A percentile compares a stretch with the other conserved stretches of the same genome.
These are phyloP conservation scores for Meira miltonrushii DNA, from an alignment of 1,284 basidiomycete genomes.

Conservation along the genomic window DNA sequence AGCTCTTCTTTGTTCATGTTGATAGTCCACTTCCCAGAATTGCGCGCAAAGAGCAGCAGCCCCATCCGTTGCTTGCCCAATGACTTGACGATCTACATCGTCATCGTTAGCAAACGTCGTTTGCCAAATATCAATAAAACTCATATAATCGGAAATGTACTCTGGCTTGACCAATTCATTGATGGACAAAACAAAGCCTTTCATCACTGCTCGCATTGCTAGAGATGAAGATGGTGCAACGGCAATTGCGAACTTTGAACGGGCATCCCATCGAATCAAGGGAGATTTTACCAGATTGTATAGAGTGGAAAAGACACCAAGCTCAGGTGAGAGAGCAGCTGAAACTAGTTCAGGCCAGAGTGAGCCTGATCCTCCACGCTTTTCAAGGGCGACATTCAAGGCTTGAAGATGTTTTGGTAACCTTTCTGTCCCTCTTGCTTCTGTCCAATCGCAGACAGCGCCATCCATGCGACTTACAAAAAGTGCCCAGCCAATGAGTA, in stretches of 20 bases:
- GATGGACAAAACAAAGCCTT: conserved; percentile 64
- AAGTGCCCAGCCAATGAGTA: conserved; percentile 72
- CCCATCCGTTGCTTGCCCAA: conserved; percentile 55
- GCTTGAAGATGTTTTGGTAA: conserved; percentile 12
- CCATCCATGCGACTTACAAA: conserved; percentile 58
- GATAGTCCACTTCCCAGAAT: conserved; percentile 70
- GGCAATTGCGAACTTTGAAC: conserved; percentile 57
- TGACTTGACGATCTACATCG: conserved; percentile 24
- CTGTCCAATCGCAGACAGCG: conserved; percentile 36
- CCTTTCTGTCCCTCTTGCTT: conserved; percentile 1
- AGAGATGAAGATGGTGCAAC: conserved; percentile 66
- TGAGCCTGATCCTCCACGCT: conserved; percentile 33
- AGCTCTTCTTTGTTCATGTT: conserved; percentile 59
- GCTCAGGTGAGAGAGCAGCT: conserved; percentile 48
- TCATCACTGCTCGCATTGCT: conserved; percentile 74
- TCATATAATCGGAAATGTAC: conserved; percentile 58
- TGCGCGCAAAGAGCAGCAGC: conserved; percentile 69
- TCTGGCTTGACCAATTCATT: conserved; percentile 71
- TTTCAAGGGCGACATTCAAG: conserved; percentile 27
- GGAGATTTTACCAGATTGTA: conserved; percentile 43
- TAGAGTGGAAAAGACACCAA: conserved; percentile 44
- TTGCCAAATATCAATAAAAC: conserved; percentile 70
- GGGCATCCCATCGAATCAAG: conserved; percentile 38
- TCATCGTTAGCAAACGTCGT: conserved; percentile 62
- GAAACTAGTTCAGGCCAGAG: conserved; percentile 52